These are phyloP conservation scores for Clitoria ternatea DNA, from an alignment of 306 rosid genomes.

Conservation along the genomic window DNA sequence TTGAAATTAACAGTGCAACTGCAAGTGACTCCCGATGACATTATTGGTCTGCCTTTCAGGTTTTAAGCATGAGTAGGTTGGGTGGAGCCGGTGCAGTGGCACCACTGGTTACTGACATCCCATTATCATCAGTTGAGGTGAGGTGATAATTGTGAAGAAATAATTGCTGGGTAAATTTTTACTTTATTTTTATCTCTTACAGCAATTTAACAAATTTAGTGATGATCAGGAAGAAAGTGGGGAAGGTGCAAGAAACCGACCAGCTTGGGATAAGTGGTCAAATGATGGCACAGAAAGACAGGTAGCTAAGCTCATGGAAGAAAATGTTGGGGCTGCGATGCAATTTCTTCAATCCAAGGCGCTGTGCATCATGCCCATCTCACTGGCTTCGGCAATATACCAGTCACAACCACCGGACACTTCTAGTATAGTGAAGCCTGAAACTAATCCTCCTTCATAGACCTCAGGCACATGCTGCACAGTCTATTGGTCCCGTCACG, in stretches of 20 bases:
- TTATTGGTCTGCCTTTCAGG: conserved; percentile 54
- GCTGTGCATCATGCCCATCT: conserved; percentile 95
- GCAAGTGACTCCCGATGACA: neutral
- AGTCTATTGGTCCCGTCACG: conserved; percentile 31
- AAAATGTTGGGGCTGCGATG: conserved; percentile 92
- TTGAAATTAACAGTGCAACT: neutral
- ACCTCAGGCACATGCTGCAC: conserved; percentile 20
- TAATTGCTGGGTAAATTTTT: neutral
- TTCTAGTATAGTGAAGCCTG: conserved; percentile 80
- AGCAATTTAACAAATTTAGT: neutral
- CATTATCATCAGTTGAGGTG: conserved; percentile 95
- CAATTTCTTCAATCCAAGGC: conserved; percentile 95
- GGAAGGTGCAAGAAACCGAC: conserved; percentile 80
- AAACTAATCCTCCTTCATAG: conserved; percentile 80
- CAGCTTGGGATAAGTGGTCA: conserved; percentile 97
- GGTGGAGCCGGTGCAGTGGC: conserved; percentile 99
- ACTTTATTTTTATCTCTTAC: neutral
- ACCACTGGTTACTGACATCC: conserved; percentile 90
- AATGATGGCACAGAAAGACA: conserved; percentile 88
- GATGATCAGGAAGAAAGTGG: conserved; percentile 73
- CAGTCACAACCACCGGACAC: conserved; percentile 84
- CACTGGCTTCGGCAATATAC: conserved; percentile 89
- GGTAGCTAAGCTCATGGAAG: conserved; percentile 97
- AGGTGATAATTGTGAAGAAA: conserved; percentile 50
- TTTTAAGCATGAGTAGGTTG: conserved; percentile 98